Evolutionary conservation across 352 stramenopile species (phyloP).

Genomic region (Pythium brachiatum): DNA sequence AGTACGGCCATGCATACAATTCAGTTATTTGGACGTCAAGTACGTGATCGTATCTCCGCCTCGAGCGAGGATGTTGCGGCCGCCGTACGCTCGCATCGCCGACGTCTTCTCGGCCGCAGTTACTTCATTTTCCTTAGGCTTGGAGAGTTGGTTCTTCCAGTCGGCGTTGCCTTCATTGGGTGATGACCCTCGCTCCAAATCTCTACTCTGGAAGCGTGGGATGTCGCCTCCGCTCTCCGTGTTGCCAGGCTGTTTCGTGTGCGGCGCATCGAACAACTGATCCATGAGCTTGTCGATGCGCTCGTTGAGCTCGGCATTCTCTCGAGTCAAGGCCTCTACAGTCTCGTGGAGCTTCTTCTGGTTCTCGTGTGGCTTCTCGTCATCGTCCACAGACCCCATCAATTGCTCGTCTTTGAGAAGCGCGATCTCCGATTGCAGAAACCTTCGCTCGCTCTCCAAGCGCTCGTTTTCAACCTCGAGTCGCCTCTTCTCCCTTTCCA

Average conservation of each 20-base stretch:
- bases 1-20: not conserved
- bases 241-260: not conserved
- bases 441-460: not conserved
- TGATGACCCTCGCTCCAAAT: not conserved
- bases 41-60: conserved; percentile 2
- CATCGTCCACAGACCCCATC: not conserved
- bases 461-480: not conserved
- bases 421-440: not conserved
- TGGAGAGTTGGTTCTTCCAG: not conserved
- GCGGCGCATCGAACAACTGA: not conserved
- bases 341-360: not conserved
- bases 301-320: not conserved
- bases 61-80: not conserved
- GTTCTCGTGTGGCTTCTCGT: not conserved
- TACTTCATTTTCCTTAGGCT: not conserved
- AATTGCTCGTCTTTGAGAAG: not conserved
- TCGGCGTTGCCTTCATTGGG: not conserved
- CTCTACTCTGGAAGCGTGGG: not conserved
- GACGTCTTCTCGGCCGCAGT: not conserved
- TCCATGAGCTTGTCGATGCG: not conserved
- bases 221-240: not conserved
- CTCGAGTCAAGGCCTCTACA: not conserved
- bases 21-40: not conserved
- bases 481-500: not conserved
- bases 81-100: not conserved